Evolutionary conservation across 768 basidiomycete genomes (phyloP), one percentile per base, ranked within the genome.

Genomic region (Boletus sp.): DNA sequence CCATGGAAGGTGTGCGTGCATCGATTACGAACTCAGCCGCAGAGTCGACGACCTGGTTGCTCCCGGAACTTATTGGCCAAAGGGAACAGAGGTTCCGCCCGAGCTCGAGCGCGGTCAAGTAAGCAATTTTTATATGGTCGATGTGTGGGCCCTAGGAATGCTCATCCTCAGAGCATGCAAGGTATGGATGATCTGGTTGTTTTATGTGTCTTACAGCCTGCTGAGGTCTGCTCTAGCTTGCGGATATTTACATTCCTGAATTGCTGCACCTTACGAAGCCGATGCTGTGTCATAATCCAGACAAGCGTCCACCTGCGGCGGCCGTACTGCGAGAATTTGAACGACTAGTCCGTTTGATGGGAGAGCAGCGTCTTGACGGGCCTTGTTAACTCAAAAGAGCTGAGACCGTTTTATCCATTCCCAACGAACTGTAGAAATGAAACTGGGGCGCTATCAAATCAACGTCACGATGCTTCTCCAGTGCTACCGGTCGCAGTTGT

Each of bases 91-190:
- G 56, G 64, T 85, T 11, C 86, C 89, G 18, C 89, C 89, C 12
- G 89, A 91, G 69, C 80, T 82, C 48, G 87, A 85, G 62, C 65
- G 69, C 20, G 79, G 78, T 18, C 78, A 77, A 44, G 67, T 65
- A 50, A 65, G 65, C 39, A 80, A 89, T 68, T 84, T 87, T 5
- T 90, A 82, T 67, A 89, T 87, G 71, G 73, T 87, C 8, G 89
- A 91, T 64, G 79, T 90, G 2, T 91, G 87, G 85, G 85, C 86
- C 14, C 70, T 89, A 32, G 89, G 77, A 18, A 74, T 87, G 15
- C 75, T 89, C 4, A 81, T 90, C 30, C 68, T 88, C 41, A 80
- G 83, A 20, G 82, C 82, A 41, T 85, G 83, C 74, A 81, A 88
- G 74, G 89, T 87, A 71, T 47, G 76, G 63, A 15, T 18, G 36